These are phyloP conservation scores for Russula virescens DNA, from an alignment of 768 basidiomycete genomes.

Conservation along the genomic window DNA sequence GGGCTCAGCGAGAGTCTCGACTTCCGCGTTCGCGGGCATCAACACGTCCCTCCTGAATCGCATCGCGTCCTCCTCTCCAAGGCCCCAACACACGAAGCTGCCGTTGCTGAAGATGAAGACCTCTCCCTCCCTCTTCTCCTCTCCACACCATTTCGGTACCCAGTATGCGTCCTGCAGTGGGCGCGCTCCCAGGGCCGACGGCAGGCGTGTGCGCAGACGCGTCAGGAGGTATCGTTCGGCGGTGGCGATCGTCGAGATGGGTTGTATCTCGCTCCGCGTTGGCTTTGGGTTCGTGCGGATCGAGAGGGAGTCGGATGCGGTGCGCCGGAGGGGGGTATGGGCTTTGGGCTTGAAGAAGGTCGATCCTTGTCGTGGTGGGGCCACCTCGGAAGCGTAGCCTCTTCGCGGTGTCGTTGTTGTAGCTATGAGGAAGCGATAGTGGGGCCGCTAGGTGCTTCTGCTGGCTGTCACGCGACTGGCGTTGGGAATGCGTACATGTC, in stretches of 20 bases:
- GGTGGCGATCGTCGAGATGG: conserved; percentile 81
- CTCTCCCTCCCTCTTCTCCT: conserved; percentile 57
- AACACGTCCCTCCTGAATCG: conserved; percentile 63
- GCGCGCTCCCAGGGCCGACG: conserved; percentile 40
- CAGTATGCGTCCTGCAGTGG: conserved; percentile 74
- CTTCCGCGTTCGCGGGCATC: conserved; percentile 48
- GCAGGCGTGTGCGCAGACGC: conserved; percentile 51
- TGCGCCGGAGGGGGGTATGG: conserved; percentile 70
- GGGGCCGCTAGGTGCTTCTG: neutral
- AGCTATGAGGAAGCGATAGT: neutral
- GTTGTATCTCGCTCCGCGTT: conserved; percentile 71
- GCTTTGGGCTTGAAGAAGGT: conserved; percentile 60
- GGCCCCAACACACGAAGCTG: conserved; percentile 86
- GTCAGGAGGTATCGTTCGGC: conserved; percentile 76
- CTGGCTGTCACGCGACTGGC: neutral
- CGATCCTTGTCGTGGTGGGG: neutral
- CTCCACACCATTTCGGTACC: conserved; percentile 52
- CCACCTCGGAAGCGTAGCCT: conserved; percentile 10
- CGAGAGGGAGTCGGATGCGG: conserved; percentile 79
- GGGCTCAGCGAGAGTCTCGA: conserved; percentile 56
- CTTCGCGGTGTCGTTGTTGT: neutral
- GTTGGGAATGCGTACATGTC: neutral
- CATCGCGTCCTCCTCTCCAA: conserved; percentile 68
- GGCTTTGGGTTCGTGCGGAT: conserved; percentile 84
- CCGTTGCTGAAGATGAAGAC: conserved; percentile 87